These are phyloP conservation scores for Jackrogersella multiformis DNA, from an alignment of 495 filamentous ascomycete species.

Conservation along the genomic window DNA sequence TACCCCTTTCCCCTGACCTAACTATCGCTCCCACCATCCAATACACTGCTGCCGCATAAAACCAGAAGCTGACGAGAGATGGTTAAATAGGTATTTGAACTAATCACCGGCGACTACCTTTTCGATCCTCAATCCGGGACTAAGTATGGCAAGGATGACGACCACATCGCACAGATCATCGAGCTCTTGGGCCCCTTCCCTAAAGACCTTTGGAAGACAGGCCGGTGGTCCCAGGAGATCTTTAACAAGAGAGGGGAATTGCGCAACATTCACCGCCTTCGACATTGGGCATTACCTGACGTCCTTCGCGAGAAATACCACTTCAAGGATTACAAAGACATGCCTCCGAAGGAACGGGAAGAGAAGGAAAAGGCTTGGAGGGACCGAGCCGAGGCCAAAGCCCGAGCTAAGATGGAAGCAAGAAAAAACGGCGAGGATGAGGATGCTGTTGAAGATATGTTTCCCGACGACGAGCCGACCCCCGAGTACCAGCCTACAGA, in stretches of 20 bases:
- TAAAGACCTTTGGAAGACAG: conserved; percentile 85
- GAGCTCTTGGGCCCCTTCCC: conserved; percentile 95
- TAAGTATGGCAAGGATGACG: conserved; percentile 99
- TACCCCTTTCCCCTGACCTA: background rate
- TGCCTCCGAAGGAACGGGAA: conserved; percentile 36
- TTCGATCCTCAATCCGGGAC: conserved; percentile 99
- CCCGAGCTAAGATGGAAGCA: conserved; percentile 50
- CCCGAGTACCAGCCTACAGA: conserved; percentile 46
- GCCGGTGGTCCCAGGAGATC: conserved; percentile 98
- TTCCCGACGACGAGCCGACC: conserved; percentile 37
- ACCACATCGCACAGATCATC: conserved; percentile 99
- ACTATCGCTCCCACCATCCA: too few species aligned
- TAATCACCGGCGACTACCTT: conserved; percentile 98
- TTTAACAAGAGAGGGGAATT: conserved; percentile 98
- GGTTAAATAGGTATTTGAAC: conserved; percentile 82
- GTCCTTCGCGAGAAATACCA: conserved; percentile 98
- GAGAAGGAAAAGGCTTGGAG: conserved; percentile 43
- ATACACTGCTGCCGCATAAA: background rate
- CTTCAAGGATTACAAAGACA: conserved; percentile 70
- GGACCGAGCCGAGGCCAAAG: conserved; percentile 66
- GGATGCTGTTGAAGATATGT: conserved; percentile 44
- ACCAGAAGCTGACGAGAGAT: conserved; percentile 2
- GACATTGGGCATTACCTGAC: conserved; percentile 95
- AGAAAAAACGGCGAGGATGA: conserved; percentile 46
- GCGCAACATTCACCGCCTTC: conserved; percentile 94